Percentiles rank a stretch among this genome's conserved stretches.
phyloP scores from a whole-genome alignment of 1,139 yeast species.

The Candida glucosophila region DNA sequence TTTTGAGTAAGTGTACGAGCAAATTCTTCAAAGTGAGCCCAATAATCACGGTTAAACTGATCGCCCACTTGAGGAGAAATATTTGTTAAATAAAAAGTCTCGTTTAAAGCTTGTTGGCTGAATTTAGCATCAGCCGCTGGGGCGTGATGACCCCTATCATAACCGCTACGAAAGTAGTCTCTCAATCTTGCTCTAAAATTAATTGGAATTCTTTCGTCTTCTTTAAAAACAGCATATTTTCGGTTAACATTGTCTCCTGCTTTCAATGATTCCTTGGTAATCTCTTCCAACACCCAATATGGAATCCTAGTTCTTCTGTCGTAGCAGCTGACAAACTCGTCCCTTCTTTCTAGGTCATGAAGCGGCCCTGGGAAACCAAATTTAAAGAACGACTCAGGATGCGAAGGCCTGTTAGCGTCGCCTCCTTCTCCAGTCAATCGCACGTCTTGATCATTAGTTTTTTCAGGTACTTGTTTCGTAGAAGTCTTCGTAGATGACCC shows the following conservation, averaged over 20 bases:
- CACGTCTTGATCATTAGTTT: slow-evolving; percentile 4
- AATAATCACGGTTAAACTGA: slow-evolving; percentile 90
- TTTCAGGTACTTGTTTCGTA: slow-evolving; percentile 8
- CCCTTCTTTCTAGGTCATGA: slow-evolving; percentile 67
- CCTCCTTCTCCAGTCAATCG: slow-evolving; percentile 8
- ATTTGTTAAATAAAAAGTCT: slow-evolving; percentile 80
- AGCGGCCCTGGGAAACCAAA: slow-evolving; percentile 95
- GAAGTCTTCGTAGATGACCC: slow-evolving; percentile 16
- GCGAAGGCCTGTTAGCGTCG: slow-evolving; percentile 31
- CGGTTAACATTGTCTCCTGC: slow-evolving; percentile 54
- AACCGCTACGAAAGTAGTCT: slow-evolving; percentile 92
- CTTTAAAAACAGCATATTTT: slow-evolving; percentile 71
- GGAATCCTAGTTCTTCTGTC: slow-evolving; percentile 85
- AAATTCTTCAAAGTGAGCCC: slow-evolving; percentile 96
- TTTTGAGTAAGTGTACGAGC: slow-evolving; percentile 62
- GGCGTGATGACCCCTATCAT: slow-evolving; percentile 95
- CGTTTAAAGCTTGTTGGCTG: slow-evolving; percentile 87
- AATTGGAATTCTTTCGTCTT: slow-evolving; percentile 78
- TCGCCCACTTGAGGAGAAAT: slow-evolving; percentile 98
- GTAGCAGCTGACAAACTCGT: slow-evolving; percentile 77
- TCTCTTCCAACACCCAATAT: slow-evolving; percentile 82
- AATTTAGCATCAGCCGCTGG: slow-evolving; percentile 97
- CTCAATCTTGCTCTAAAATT: slow-evolving; percentile 66
- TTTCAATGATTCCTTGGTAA: slow-evolving; percentile 64
- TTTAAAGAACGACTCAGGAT: slow-evolving; percentile 71